These are phyloP conservation scores for Hyaloscypha finlandica DNA, from an alignment of 495 filamentous ascomycete genomes.

Conservation along the genomic window DNA sequence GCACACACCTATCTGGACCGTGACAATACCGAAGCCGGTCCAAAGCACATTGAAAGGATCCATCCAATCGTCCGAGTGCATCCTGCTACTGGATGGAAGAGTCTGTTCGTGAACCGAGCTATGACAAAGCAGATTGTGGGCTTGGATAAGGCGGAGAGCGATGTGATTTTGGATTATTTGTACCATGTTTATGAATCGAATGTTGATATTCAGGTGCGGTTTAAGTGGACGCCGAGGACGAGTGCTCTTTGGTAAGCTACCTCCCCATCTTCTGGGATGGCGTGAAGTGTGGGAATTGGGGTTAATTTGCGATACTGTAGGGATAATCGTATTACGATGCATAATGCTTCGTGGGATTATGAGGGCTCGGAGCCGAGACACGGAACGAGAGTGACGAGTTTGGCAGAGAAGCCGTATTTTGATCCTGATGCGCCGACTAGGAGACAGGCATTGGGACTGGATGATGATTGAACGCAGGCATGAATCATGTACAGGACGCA, in stretches of 20 bases:
- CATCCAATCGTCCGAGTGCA: slow-evolving; percentile 73
- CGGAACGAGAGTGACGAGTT: slow-evolving; percentile 61
- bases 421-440: slow-evolving; percentile 60
- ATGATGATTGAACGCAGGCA: slow-evolving; percentile 18
- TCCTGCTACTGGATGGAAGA: slow-evolving; percentile 81
- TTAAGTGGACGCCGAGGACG: slow-evolving; percentile 64
- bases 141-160: slow-evolving; percentile 64
- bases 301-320: slow-evolving; percentile 1
- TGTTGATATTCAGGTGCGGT: slow-evolving; percentile 75
- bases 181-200: slow-evolving; percentile 66
- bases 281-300: not conserved
- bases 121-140: slow-evolving; percentile 68
- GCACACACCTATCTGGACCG: slow-evolving; percentile 70
- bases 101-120: slow-evolving; percentile 64
- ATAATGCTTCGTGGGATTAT: slow-evolving; percentile 65
- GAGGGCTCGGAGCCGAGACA: slow-evolving; percentile 55
- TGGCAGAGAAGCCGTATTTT: slow-evolving; percentile 73
- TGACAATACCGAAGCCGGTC: slow-evolving; percentile 59
- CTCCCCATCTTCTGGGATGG: not conserved
- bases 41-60: slow-evolving; percentile 62
- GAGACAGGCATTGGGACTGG: slow-evolving; percentile 45
- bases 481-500: not conserved
- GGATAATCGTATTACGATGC: slow-evolving; percentile 75
- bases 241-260: slow-evolving; percentile 61
- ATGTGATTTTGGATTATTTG: slow-evolving; percentile 63